Percentiles rank a stretch among this genome's conserved stretches.
These are phyloP conservation scores for Sclerotiophoma versabilis DNA, from an alignment of 2,329 filamentous ascomycete species.

Conservation along the genomic window DNA sequence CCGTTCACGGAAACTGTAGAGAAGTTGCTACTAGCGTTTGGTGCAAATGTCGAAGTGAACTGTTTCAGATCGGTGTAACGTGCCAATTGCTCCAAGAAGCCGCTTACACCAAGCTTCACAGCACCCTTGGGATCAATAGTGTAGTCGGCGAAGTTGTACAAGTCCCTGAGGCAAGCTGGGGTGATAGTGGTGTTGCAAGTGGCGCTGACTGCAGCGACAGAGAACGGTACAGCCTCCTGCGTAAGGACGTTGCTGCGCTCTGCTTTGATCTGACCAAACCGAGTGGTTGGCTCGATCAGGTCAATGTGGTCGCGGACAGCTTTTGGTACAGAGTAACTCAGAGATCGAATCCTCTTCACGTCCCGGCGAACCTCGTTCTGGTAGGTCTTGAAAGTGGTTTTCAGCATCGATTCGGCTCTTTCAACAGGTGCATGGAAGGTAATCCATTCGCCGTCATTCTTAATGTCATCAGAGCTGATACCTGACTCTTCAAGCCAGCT, in stretches of 20 bases:
- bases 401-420: constrained; percentile 63
- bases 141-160: constrained; percentile 55
- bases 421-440: constrained; percentile 62
- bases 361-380: constrained; percentile 54
- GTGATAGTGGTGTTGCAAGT: constrained; percentile 55
- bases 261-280: constrained; percentile 61
- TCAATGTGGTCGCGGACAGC: constrained; percentile 63
- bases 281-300: constrained; percentile 70
- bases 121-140: constrained; percentile 47
- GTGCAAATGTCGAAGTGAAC: constrained; percentile 52
- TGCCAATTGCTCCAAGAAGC: constrained; percentile 59
- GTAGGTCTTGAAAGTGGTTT: constrained; percentile 66
- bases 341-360: constrained; percentile 59
- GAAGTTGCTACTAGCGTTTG: constrained; percentile 55
- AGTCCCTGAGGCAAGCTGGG: constrained; percentile 55
- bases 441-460: constrained; percentile 67
- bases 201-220: constrained; percentile 37
- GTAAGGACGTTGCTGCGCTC: constrained; percentile 50
- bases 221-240: constrained; percentile 32
- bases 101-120: constrained; percentile 54
- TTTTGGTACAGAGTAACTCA: constrained; percentile 68
- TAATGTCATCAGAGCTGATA: constrained; percentile 55
- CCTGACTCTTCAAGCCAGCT: constrained; percentile 63
- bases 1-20: constrained; percentile 54
- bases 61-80: constrained; percentile 55